These are phyloP conservation scores for Durusdinium trenchii DNA, from an alignment of 73 alveolate genomes.

Conservation along the genomic window DNA sequence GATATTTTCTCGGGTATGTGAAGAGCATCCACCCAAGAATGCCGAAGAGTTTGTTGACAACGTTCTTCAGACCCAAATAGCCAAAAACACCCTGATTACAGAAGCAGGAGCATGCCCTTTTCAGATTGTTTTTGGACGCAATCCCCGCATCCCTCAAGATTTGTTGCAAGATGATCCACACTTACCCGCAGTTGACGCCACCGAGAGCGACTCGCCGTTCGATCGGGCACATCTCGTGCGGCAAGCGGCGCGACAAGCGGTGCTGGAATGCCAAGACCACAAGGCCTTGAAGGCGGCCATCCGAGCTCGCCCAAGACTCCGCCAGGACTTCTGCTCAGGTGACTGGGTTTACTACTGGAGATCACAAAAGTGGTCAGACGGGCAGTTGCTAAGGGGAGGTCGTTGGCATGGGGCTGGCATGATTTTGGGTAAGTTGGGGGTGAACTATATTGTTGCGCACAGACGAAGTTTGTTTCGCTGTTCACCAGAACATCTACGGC, in stretches of 20 bases:
- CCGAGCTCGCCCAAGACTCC: not conserved
- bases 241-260: not conserved
- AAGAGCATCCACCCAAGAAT: not conserved
- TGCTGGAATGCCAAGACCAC: slow-evolving; percentile 1
- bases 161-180: not conserved
- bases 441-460: not conserved
- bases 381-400: not conserved
- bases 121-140: not conserved
- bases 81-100: not conserved
- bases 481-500: slow-evolving; percentile 4
- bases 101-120: slow-evolving; percentile 14
- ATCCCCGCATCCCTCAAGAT: not conserved
- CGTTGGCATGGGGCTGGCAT: slow-evolving; percentile 3
- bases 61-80: not conserved
- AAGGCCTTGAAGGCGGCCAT: not conserved
- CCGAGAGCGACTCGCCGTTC: not conserved
- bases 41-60: not conserved
- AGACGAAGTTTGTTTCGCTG: not conserved
- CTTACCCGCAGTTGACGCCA: not conserved
- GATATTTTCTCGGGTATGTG: not conserved
- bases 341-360: slow-evolving; percentile 40
- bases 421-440: not conserved
- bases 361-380: not conserved
- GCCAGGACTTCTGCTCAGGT: not conserved
- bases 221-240: not conserved